A percentile compares a stretch with the other conserved stretches of the same genome.
Conservation (phyloP, 495 filamentous ascomycete species). For the Pseudevernia furfuracea region DNA sequence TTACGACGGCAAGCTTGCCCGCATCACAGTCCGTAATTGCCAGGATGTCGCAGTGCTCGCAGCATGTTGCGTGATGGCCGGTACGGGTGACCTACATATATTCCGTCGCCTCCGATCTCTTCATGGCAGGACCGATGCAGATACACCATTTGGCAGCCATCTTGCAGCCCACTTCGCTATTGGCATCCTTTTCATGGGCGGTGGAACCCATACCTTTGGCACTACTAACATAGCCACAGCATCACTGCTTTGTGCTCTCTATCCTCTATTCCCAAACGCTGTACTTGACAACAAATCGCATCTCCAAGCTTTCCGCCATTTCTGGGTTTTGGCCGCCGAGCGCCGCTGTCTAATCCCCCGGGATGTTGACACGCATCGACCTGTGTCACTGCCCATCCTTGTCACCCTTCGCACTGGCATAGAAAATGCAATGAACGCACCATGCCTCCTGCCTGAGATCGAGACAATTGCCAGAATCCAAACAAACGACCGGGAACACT, state of each 20-base stretch:
- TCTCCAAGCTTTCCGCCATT: conserved; percentile 91
- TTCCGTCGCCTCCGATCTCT: conserved; percentile 82
- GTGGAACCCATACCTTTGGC: conserved; percentile 83
- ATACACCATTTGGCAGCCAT: conserved; percentile 87
- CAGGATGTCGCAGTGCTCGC: conserved; percentile 78
- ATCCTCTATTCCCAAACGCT: conserved; percentile 80
- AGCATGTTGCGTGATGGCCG: conserved; percentile 85
- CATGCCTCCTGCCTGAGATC: conserved; percentile 80
- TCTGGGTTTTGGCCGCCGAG: conserved; percentile 93
- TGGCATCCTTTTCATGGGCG: conserved; percentile 83
- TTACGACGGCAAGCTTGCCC: conserved; percentile 75
- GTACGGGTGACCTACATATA: conserved; percentile 81
- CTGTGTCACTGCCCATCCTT: conserved; percentile 63
- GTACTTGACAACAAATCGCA: conserved; percentile 92
- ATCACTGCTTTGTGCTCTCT: conserved; percentile 82
- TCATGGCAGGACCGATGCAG: conserved; percentile 77
- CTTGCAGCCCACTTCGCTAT: conserved; percentile 88
- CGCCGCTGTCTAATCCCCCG: conserved; percentile 78
- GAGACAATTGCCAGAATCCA: conserved; percentile 56
- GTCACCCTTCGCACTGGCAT: conserved; percentile 46
- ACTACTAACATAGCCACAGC: conserved; percentile 83
- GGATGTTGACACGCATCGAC: conserved; percentile 73
- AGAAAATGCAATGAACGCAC: conserved; percentile 45
- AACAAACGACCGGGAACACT: conserved; percentile 66
- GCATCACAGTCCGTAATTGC: conserved; percentile 78